These are phyloP conservation scores for Bacterosira constricta DNA, from an alignment of 108 stramenopile species.

Conservation along the genomic window DNA sequence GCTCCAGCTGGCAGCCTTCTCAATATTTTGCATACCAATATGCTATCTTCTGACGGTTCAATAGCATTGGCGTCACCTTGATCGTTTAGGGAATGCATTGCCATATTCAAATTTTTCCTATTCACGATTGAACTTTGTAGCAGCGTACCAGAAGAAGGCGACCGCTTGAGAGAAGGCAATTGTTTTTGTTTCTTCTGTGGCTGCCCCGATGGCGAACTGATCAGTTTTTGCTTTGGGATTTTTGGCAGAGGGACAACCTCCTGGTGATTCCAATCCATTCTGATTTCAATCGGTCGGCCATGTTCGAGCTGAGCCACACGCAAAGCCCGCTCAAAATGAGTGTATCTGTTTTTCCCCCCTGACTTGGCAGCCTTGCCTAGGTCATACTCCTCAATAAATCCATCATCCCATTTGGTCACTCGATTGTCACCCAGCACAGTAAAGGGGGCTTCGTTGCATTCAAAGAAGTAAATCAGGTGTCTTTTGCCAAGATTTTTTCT, in stretches of 20 bases:
- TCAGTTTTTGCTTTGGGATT: slow-evolving; percentile 9
- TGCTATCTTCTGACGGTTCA: slow-evolving; percentile 46
- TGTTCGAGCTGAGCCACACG: slow-evolving; percentile 71
- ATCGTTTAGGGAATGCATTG: slow-evolving; percentile 15
- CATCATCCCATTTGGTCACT: slow-evolving; percentile 68
- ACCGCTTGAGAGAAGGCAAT: background rate
- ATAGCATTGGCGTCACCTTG: slow-evolving; percentile 33
- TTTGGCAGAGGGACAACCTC: slow-evolving; percentile 19
- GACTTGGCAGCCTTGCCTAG: slow-evolving; percentile 76
- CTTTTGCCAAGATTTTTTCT: slow-evolving; percentile 80
- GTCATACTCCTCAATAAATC: slow-evolving; percentile 76
- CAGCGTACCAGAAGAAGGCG: background rate
- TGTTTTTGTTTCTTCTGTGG: slow-evolving; percentile 9
- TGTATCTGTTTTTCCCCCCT: slow-evolving; percentile 53
- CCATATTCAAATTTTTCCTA: slow-evolving; percentile 26
- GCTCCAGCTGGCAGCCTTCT: slow-evolving; percentile 6
- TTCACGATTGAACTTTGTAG: background rate
- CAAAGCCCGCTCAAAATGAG: slow-evolving; percentile 66
- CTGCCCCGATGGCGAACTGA: slow-evolving; percentile 5
- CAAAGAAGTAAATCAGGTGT: slow-evolving; percentile 86
- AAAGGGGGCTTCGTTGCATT: slow-evolving; percentile 84
- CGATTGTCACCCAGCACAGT: slow-evolving; percentile 63
- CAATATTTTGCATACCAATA: slow-evolving; percentile 48
- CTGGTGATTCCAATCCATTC: slow-evolving; percentile 88
- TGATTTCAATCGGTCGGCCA: slow-evolving; percentile 70